These are phyloP conservation scores for Hyphopichia fennica DNA, from an alignment of 1,139 yeast genomes.

Conservation along the genomic window DNA sequence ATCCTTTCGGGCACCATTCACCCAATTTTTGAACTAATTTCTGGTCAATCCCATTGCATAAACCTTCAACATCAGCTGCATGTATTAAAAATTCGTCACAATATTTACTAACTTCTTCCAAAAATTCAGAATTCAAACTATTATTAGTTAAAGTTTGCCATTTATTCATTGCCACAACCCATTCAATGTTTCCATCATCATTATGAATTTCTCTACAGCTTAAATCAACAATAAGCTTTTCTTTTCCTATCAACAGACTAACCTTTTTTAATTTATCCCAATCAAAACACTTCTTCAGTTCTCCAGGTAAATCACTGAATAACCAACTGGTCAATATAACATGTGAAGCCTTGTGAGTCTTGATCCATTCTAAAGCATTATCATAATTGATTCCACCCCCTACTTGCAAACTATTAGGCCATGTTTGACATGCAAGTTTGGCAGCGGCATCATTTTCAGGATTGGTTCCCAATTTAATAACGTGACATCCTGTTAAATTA, in stretches of 20 bases:
- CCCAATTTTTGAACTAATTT: slow-evolving; percentile 69
- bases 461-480: slow-evolving; percentile 80
- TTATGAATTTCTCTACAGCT: slow-evolving; percentile 66
- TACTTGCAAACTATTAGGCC: slow-evolving; percentile 77
- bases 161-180: slow-evolving; percentile 96
- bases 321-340: slow-evolving; percentile 93
- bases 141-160: slow-evolving; percentile 89
- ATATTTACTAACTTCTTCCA: slow-evolving; percentile 55
- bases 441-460: slow-evolving; percentile 85
- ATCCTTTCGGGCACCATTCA: slow-evolving; percentile 66
- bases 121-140: slow-evolving; percentile 52
- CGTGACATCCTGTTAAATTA: slow-evolving; percentile 77
- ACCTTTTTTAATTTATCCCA: slow-evolving; percentile 52
- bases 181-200: slow-evolving; percentile 34
- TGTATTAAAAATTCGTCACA: slow-evolving; percentile 89
- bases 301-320: slow-evolving; percentile 52
- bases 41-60: slow-evolving; percentile 89
- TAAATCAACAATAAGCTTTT: slow-evolving; percentile 79
- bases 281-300: slow-evolving; percentile 46
- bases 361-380: slow-evolving; percentile 78
- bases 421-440: slow-evolving; percentile 62
- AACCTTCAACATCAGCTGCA: slow-evolving; percentile 98
- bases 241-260: slow-evolving; percentile 56
- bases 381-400: slow-evolving; percentile 87
- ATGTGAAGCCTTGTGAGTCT: slow-evolving; percentile 63